Conservation (phyloP, 2,329 filamentous ascomycete species). For the Hypoxylon sp. region DNA sequence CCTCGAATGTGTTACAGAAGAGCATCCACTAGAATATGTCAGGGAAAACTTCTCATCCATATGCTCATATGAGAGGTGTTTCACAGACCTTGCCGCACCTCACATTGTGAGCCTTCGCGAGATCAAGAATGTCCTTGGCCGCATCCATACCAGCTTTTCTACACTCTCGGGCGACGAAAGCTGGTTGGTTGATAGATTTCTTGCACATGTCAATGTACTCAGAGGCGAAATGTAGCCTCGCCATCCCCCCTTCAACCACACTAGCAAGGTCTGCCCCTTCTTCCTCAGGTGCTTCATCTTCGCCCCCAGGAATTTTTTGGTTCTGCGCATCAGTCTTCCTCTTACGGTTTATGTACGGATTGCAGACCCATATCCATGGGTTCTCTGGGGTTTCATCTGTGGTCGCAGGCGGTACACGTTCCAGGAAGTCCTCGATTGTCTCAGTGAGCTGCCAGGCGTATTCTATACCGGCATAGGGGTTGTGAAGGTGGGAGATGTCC, state of each 20-base stretch:
- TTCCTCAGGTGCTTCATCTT: constrained; percentile 65
- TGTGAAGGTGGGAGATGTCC: constrained; percentile 62
- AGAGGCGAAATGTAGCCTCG: constrained; percentile 63
- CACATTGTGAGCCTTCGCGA: constrained; percentile 73
- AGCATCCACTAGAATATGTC: constrained; percentile 75
- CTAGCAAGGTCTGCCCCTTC: constrained; percentile 62
- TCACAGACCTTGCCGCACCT: constrained; percentile 74
- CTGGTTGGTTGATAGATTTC: constrained; percentile 54
- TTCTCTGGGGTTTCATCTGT: constrained; percentile 63
- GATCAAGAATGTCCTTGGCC: constrained; percentile 69
- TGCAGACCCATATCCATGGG: constrained; percentile 82
- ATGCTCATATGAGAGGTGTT: not conserved
- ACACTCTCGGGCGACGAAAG: constrained; percentile 62
- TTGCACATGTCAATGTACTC: constrained; percentile 66
- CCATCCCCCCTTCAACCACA: constrained; percentile 68
- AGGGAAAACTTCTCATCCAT: not conserved
- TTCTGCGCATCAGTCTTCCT: constrained; percentile 55
- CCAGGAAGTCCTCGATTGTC: constrained; percentile 74
- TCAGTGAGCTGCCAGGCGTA: constrained; percentile 76
- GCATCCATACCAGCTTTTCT: constrained; percentile 66
- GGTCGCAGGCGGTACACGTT: constrained; percentile 76
- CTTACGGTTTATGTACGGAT: constrained; percentile 68
- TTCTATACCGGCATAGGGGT: constrained; percentile 69
- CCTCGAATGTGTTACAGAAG: constrained; percentile 68
- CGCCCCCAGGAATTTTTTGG: constrained; percentile 61